These are phyloP conservation scores for Parathielavia appendiculata DNA, from an alignment of 495 filamentous ascomycete species.

Conservation along the genomic window DNA sequence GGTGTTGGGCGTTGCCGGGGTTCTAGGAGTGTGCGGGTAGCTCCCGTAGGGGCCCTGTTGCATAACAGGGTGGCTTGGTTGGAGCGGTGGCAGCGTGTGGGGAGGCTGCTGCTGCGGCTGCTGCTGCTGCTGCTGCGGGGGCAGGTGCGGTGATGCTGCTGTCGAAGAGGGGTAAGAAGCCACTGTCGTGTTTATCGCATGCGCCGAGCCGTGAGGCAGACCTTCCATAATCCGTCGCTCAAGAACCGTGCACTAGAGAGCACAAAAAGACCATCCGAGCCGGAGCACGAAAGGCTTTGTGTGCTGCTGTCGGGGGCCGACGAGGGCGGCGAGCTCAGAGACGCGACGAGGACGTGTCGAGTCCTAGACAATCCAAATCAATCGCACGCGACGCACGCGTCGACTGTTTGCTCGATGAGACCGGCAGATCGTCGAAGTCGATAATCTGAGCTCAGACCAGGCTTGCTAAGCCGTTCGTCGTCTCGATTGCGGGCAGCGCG, in stretches of 20 bases:
- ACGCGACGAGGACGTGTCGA: background rate
- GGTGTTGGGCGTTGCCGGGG: constrained; percentile 55
- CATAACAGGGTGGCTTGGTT: constrained; percentile 59
- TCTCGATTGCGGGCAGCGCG: background rate
- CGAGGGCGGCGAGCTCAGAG: background rate
- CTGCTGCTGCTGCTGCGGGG: constrained; percentile 8
- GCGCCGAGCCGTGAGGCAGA: constrained; percentile 34
- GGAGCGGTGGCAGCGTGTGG: constrained; percentile 67
- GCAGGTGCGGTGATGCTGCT: constrained; percentile 27
- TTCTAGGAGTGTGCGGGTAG: constrained; percentile 60
- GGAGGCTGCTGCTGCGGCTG: constrained; percentile 35
- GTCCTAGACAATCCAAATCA: constrained; percentile 14
- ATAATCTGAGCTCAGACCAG: background rate
- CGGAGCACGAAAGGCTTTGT: constrained; percentile 26
- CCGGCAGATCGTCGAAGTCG: background rate
- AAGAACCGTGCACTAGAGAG: constrained; percentile 24
- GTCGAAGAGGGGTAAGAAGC: constrained; percentile 34
- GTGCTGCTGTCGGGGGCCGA: constrained; percentile 12
- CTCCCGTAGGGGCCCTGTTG: constrained; percentile 52
- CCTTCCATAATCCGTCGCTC: constrained; percentile 39
- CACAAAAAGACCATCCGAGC: constrained; percentile 35
- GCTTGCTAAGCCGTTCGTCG: background rate
- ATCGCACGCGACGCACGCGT: constrained; percentile 10
- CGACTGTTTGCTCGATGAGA: constrained; percentile 19
- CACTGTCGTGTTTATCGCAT: constrained; percentile 37